Conservation (phyloP, 2,329 filamentous ascomycete genomes). For the Paecilomyces fulvus region DNA sequence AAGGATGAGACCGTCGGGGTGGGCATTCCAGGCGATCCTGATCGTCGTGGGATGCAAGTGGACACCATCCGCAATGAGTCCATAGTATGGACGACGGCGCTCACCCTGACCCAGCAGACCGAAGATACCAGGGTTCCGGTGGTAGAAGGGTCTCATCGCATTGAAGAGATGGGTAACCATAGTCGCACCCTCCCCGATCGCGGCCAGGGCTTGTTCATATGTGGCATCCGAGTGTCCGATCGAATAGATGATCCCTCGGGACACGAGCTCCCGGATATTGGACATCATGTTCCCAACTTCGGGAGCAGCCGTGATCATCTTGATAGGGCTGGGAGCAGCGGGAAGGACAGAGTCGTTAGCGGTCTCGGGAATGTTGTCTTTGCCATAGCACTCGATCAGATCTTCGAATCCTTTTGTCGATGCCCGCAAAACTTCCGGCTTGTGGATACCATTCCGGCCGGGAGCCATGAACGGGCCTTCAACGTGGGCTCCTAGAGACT, state of each 20-base stretch:
- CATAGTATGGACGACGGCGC: constrained; percentile 60
- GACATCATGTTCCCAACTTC: constrained; percentile 64
- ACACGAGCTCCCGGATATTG: constrained; percentile 58
- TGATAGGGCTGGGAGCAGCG: constrained; percentile 41
- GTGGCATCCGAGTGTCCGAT: constrained; percentile 83
- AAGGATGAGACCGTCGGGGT: constrained; percentile 75
- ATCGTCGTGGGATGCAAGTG: constrained; percentile 82
- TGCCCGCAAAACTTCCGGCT: constrained; percentile 59
- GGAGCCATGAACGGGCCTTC: constrained; percentile 84
- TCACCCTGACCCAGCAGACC: constrained; percentile 67
- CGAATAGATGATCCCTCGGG: constrained; percentile 63
- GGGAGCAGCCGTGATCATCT: constrained; percentile 79
- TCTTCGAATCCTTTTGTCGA: constrained; percentile 55
- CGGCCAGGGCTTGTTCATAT: constrained; percentile 68
- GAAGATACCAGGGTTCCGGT: constrained; percentile 85
- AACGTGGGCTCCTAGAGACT: constrained; percentile 82
- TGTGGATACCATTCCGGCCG: constrained; percentile 80
- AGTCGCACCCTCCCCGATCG: constrained; percentile 64
- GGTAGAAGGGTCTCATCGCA: constrained; percentile 82
- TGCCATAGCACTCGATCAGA: constrained; percentile 49
- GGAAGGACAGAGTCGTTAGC: constrained; percentile 7
- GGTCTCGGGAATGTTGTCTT: constrained; percentile 49
- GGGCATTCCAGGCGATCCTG: constrained; percentile 80
- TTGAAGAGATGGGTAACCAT: constrained; percentile 96
- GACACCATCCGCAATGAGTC: constrained; percentile 83